Base-by-base conservation (phyloP, 805 yeast species). In the Monosporozyma aquatica region DNA sequence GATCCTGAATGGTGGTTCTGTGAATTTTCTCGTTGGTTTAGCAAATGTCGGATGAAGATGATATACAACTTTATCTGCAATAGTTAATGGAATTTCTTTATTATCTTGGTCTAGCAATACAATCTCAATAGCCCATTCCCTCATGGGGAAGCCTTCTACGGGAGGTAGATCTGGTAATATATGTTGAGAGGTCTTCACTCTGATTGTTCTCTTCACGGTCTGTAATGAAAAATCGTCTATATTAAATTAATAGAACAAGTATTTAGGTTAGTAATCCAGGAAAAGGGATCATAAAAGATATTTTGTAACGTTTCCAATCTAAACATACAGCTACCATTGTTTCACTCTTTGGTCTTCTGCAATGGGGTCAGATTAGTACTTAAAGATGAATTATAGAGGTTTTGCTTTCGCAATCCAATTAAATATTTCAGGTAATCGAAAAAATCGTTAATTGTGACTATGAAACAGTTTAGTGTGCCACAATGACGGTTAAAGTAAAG, bases 41-140 rank as follows among this genome's bases (percentile, higher is more conserved):
- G 77, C 78, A 66, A 90, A 90, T 8, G 97, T 92, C 39, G 97
- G 97, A 68, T 90, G 98, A 49, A 92, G 73, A 52, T 87, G 81
- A 63, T 90, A 90, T 4, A 95, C 87, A 41, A 87, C 96, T 64
- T 83, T 85, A 62, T 92, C 97, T 55, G 90, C 83, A 43, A 90
- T 73, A 37, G 71, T 77, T 2, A 97, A 97, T 11, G 96, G 90
- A 37, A 84, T 70, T 54, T 82, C 90, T 45, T 80, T 75, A 15
- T 95, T 96, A 44, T 77, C 75, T 46, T 79, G 80, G 54, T 87
- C 89, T 47, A 92, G 71, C 58, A 87, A 64, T 32, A 75, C 65
- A 38, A 92, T 74, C 59, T 80, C 78, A 49, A 92, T 81, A 37
- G 84, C 74, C 98, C 98, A 90, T 63, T 79, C 78, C 59, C 97